phyloP scores from a whole-genome alignment of 495 filamentous ascomycete species.

The Tuber magnatum region DNA sequence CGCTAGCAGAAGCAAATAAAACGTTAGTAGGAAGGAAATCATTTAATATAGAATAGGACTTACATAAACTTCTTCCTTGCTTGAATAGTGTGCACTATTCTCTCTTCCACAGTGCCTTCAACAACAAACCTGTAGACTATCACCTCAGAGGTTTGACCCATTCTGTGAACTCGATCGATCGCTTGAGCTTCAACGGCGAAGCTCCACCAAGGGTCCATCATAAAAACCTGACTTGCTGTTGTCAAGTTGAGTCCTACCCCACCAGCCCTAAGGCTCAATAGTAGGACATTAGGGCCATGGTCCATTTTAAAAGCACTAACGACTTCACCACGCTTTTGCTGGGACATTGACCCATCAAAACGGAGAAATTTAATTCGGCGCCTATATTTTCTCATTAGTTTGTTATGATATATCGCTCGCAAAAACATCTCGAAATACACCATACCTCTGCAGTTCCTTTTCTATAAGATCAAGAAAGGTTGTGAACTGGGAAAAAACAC shows the following conservation, averaged over 20 bases:
- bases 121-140: slow-evolving; percentile 80
- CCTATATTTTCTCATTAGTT: slow-evolving; percentile 12
- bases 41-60: slow-evolving; percentile 29
- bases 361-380: slow-evolving; percentile 68
- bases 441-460: slow-evolving; percentile 60
- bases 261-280: slow-evolving; percentile 81
- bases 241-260: slow-evolving; percentile 93
- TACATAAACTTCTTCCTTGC: slow-evolving; percentile 93
- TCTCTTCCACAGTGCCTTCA: slow-evolving; percentile 82
- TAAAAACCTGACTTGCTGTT: slow-evolving; percentile 75
- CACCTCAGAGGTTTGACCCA: slow-evolving; percentile 88
- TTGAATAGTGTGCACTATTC: slow-evolving; percentile 81
- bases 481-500: slow-evolving; percentile 95
- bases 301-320: slow-evolving; percentile 60
- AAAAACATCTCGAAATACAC: not conserved
- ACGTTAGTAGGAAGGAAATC: slow-evolving; percentile 14
- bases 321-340: slow-evolving; percentile 71
- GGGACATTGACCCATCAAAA: slow-evolving; percentile 83
- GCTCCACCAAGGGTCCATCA: slow-evolving; percentile 99
- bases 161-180: slow-evolving; percentile 96
- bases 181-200: slow-evolving; percentile 95
- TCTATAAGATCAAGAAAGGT: slow-evolving; percentile 89
- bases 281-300: slow-evolving; percentile 54
- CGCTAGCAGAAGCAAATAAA: slow-evolving; percentile 50
- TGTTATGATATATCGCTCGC: slow-evolving; percentile 10